Base-by-base conservation (phyloP, 2,329 filamentous ascomycete species). In the Escovopsis weberi region DNA sequence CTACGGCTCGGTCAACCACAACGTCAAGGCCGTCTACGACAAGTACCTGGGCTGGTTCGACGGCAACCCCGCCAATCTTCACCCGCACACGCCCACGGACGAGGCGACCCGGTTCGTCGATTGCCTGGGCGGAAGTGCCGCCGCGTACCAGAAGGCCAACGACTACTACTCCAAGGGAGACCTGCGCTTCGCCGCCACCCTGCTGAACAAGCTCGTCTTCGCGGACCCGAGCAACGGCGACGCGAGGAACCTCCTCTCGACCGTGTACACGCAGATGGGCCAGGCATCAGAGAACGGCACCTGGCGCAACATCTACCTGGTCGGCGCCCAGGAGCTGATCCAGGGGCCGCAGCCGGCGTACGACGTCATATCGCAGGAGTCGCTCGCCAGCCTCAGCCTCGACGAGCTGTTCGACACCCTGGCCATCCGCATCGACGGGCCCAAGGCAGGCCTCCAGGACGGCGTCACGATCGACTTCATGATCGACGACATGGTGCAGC, bases 171-270 rank as follows among this genome's bases (percentile, higher is more conserved):
- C 53, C 1, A 45, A 51, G 26, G 55, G 55, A 2, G 60, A 66
- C 46, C 44, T 56, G 11, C 58, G 63, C 2, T 67, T 64, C 37
- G 63, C 64, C 0, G 60, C 60, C 2, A 63, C 58, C 2, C 44
- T 67, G 9, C 51, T 66, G 10, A 47, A 51, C 35, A 61, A 67
- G 40, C 56, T 52, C 2, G 55, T 65, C 19, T 48, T 53, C 11
- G 52, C 57, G 2, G 48, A 58, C 18, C 53, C 56, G 0, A 44
- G 49, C 0, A 45, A 53, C 37, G 18, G 34, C 26, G 28, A 44
- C 1, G 51, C 53, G 1, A 52, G 46, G 42, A 37, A 15, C 4
- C 40, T 52, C 5, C 53, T 66, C 4, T 58, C 56, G 1, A 43
- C 43, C 2, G 54, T 59, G 1, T 65, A 56, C 43, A 52, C 23